Percentiles rank a stretch among this genome's conserved stretches.
Conservation (phyloP, 805 yeast genomes). For the Wickerhamomyces ciferrii region DNA sequence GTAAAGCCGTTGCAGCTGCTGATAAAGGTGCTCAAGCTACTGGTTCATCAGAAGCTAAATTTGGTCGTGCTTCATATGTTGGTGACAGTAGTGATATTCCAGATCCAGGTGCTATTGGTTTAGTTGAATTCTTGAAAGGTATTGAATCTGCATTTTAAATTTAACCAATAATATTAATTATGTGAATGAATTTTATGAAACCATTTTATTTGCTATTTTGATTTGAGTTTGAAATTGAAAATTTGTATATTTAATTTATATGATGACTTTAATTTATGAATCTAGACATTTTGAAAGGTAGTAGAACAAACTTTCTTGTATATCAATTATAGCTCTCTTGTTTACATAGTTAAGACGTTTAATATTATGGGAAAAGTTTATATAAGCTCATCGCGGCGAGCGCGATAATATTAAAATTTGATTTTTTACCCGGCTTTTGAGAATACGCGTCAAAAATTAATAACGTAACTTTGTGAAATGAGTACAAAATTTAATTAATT, state of each 20-base stretch:
- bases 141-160: constrained; percentile 19
- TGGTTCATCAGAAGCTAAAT: constrained; percentile 69
- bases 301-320: too few species aligned
- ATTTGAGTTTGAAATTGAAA: neutral
- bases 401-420: too few species aligned
- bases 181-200: neutral
- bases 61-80: constrained; percentile 93
- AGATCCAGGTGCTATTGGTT: constrained; percentile 94
- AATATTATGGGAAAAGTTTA: too few species aligned
- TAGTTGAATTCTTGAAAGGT: constrained; percentile 48
- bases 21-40: constrained; percentile 73
- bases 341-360: too few species aligned
- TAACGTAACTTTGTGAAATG: neutral
- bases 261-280: too few species aligned
- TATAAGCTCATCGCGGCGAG: neutral
- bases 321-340: too few species aligned
- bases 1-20: constrained; percentile 64
- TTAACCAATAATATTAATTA: too few species aligned
- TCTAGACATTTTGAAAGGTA: too few species aligned
- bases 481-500: neutral
- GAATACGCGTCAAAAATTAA: neutral
- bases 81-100: constrained; percentile 67
- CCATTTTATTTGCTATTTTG: neutral
- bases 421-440: neutral
- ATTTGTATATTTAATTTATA: neutral